phyloP scores from a whole-genome alignment of 805 yeast genomes.

The Lipomyces chichibuensis region DNA sequence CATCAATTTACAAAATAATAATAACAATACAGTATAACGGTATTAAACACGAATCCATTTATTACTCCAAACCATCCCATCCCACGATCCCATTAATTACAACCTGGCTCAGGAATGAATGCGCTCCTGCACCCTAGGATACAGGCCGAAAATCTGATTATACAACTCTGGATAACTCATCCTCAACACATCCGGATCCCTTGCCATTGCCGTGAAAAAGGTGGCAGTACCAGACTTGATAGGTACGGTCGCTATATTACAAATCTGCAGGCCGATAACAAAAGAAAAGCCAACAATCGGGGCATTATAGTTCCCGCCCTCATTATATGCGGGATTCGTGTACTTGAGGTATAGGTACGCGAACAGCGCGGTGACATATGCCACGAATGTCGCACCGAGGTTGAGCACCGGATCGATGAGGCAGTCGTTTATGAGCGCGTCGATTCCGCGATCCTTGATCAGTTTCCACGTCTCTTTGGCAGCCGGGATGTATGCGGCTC shows the following conservation, averaged over 20 bases:
- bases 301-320: slow-evolving; percentile 63
- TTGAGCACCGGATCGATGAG: slow-evolving; percentile 76
- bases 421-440: slow-evolving; percentile 82
- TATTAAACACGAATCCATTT: not conserved
- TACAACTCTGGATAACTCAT: slow-evolving; percentile 70
- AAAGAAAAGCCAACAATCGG: slow-evolving; percentile 75
- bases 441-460: slow-evolving; percentile 76
- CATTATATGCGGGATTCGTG: slow-evolving; percentile 69
- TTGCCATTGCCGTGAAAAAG: slow-evolving; percentile 78
- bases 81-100: not conserved
- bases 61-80: not conserved
- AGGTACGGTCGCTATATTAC: slow-evolving; percentile 70
- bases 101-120: slow-evolving; percentile 37
- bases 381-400: slow-evolving; percentile 73
- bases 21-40: not conserved
- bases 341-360: slow-evolving; percentile 67
- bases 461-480: slow-evolving; percentile 83
- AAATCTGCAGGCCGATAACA: slow-evolving; percentile 73
- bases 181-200: slow-evolving; percentile 81
- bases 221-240: slow-evolving; percentile 82
- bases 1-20: not conserved
- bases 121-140: slow-evolving; percentile 70
- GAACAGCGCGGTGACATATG: slow-evolving; percentile 64
- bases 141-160: slow-evolving; percentile 63
- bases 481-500: slow-evolving; percentile 71